Conservation (phyloP, 2,329 filamentous ascomycete species). For the Venturia pyrina region DNA sequence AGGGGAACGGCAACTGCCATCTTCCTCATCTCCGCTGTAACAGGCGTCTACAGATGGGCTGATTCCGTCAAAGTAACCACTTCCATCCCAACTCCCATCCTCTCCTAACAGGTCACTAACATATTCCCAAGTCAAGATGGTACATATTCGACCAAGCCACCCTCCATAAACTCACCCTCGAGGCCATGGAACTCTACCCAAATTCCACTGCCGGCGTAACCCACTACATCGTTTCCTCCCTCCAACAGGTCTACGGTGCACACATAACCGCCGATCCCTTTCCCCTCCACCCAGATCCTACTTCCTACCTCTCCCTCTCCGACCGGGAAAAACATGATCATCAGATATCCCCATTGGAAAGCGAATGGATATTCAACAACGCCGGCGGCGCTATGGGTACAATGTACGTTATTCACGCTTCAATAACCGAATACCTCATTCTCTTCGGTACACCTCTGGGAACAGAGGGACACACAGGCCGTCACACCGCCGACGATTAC, state of each 20-base stretch:
- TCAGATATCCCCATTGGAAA: slow-evolving; percentile 30
- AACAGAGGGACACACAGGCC: slow-evolving; percentile 79
- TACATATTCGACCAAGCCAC: slow-evolving; percentile 66
- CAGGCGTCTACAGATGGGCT: slow-evolving; percentile 9
- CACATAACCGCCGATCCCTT: slow-evolving; percentile 11
- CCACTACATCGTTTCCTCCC: slow-evolving; percentile 57
- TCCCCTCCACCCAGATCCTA: slow-evolving; percentile 10
- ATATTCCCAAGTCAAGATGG: slow-evolving; percentile 29
- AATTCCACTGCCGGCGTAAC: slow-evolving; percentile 65
- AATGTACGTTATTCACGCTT: slow-evolving; percentile 85
- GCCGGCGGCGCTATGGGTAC: slow-evolving; percentile 84
- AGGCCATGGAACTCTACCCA: slow-evolving; percentile 57
- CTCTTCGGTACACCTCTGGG: slow-evolving; percentile 76
- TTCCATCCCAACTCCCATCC: not conserved
- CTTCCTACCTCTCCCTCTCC: not conserved
- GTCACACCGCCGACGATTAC: slow-evolving; percentile 89
- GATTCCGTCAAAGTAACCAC: slow-evolving; percentile 4
- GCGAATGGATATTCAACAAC: slow-evolving; percentile 90
- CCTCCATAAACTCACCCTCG: slow-evolving; percentile 57
- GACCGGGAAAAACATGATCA: slow-evolving; percentile 4
- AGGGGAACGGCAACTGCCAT: not conserved
- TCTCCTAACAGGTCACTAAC: not conserved
- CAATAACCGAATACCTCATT: slow-evolving; percentile 82
- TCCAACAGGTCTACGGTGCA: slow-evolving; percentile 38
- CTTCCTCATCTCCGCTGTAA: not conserved